Evolutionary conservation across 75 land plant genomes (phyloP).

Genomic region (Cupressus sempervirens): DNA sequence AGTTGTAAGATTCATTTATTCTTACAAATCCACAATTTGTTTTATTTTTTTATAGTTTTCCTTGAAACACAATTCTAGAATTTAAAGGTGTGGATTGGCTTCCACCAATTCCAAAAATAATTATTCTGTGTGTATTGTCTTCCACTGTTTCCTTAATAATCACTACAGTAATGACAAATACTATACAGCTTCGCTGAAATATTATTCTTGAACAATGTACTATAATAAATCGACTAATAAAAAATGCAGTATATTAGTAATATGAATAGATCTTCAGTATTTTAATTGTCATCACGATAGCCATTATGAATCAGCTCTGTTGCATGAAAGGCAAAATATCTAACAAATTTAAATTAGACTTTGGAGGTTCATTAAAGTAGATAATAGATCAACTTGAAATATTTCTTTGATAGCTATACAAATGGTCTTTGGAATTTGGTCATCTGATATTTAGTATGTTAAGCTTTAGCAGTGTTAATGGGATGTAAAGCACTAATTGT

Average conservation of each 20-base stretch:
- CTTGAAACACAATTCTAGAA: not conserved
- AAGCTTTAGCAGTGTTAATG: not conserved
- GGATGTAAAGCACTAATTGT: not conserved
- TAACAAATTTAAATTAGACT: not conserved
- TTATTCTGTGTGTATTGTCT: not conserved
- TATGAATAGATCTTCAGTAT: not conserved
- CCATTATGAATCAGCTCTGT: not conserved
- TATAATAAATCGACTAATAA: not conserved
- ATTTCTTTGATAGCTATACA: not conserved
- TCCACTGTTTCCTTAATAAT: not conserved
- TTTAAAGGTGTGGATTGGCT: not conserved
- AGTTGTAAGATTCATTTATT: slow-evolving; percentile 69
- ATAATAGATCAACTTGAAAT: not conserved
- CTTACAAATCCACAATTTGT: not conserved
- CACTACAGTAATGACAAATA: not conserved
- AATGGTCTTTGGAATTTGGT: not conserved
- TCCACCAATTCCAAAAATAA: not conserved
- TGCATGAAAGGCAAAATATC: not conserved
- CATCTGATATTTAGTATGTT: not conserved
- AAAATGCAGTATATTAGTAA: not conserved
- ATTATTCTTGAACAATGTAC: not conserved
- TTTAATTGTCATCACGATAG: not conserved
- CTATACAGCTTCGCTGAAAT: not conserved
- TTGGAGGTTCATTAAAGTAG: not conserved
- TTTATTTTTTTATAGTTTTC: not conserved